Conservation (phyloP, 208 protist species). For the Tritrichomonas foetus region DNA sequence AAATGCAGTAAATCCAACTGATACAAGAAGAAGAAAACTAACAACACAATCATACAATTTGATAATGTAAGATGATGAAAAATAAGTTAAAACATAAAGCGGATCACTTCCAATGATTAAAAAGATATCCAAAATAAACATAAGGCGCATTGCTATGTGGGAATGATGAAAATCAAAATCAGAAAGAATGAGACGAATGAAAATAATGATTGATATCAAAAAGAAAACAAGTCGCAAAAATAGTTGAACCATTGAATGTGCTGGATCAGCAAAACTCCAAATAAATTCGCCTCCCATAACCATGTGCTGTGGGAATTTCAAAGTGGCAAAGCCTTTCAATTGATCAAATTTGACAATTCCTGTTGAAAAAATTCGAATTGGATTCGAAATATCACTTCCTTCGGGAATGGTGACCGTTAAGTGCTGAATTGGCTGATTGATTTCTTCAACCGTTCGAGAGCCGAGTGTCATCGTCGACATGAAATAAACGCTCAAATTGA, state of each 20-base stretch:
- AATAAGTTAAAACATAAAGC: background rate
- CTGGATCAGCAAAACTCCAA: background rate
- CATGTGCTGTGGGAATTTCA: background rate
- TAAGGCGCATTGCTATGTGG: background rate
- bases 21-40: background rate
- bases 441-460: background rate
- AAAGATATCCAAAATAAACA: background rate
- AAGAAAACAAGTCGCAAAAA: conserved; percentile 19
- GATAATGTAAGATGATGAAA: background rate
- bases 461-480: background rate
- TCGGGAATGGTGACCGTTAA: background rate
- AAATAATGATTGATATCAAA: background rate
- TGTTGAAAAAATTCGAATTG: background rate
- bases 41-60: background rate
- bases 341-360: background rate
- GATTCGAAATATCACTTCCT: background rate
- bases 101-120: background rate
- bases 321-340: background rate
- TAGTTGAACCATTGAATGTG: background rate
- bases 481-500: background rate
- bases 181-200: background rate
- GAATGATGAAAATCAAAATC: background rate
- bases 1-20: background rate
- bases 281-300: background rate
- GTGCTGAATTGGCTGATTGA: background rate